Conservation (phyloP, 2,329 filamentous ascomycete genomes). For the Stenocarpella maydis region DNA sequence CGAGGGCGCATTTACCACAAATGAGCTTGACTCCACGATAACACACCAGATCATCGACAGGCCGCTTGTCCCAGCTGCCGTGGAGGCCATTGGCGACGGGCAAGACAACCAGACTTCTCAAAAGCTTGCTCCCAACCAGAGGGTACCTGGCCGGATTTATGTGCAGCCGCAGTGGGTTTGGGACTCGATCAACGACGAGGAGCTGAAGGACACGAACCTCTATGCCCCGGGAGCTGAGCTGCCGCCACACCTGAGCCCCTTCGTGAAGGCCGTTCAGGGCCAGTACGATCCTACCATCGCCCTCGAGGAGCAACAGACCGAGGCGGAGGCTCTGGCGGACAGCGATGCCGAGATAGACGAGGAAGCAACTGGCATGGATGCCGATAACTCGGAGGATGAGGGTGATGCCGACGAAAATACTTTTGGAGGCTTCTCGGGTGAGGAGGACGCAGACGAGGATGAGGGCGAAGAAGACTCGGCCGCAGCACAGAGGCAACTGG, state of each 20-base stretch:
- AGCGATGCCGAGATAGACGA: constrained; percentile 57
- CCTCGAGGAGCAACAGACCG: constrained; percentile 86
- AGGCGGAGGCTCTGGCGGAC: constrained; percentile 78
- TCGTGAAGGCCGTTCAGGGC: constrained; percentile 86
- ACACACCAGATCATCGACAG: constrained; percentile 97
- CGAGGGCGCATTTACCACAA: constrained; percentile 88
- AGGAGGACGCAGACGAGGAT: constrained; percentile 53
- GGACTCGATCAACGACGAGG: constrained; percentile 94
- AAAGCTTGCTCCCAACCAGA: constrained; percentile 68
- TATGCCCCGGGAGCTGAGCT: constrained; percentile 91
- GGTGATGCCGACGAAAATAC: constrained; percentile 56
- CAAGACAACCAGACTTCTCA: constrained; percentile 70
- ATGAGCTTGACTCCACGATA: constrained; percentile 87
- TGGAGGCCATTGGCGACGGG: constrained; percentile 56
- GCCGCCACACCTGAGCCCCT: constrained; percentile 94
- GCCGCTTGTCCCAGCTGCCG: constrained; percentile 72
- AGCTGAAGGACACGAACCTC: constrained; percentile 83
- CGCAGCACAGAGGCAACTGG: constrained; percentile 79
- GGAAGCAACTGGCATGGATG: constrained; percentile 59
- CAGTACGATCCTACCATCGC: constrained; percentile 91
- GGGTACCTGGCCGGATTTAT: constrained; percentile 91
- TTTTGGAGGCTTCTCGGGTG: constrained; percentile 61
- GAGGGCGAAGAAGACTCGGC: constrained; percentile 63
- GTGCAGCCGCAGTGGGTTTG: constrained; percentile 98
- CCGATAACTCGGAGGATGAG: constrained; percentile 53